Percentiles rank a stretch among this genome's conserved stretches.
Conservation (phyloP, 345 rosid genomes). For the Tarenaya hassleriana region DNA sequence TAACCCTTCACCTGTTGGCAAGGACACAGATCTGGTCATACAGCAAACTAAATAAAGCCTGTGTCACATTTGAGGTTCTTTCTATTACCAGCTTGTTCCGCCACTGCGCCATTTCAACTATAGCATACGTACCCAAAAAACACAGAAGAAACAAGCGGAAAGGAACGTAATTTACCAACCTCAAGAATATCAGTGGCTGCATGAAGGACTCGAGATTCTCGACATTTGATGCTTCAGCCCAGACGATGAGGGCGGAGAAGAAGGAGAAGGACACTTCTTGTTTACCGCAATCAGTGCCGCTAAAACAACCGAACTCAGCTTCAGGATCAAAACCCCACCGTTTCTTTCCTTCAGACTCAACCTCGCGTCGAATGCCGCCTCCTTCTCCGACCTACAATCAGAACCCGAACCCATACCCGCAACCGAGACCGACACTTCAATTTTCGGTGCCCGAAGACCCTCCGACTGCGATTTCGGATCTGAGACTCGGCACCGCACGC, state of each 20-base stretch:
- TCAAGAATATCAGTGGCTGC: slow-evolving; percentile 76
- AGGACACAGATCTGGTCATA: too few relatives aligned
- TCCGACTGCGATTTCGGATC: slow-evolving; percentile 29
- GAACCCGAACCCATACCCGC: slow-evolving; percentile 25
- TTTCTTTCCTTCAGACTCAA: slow-evolving; percentile 60
- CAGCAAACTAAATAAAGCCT: too few relatives aligned
- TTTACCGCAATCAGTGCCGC: slow-evolving; percentile 42
- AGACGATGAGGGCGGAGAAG: slow-evolving; percentile 3
- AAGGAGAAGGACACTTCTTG: slow-evolving; percentile 18
- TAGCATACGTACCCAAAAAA: neutral
- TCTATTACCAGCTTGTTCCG: too few relatives aligned
- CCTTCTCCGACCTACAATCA: slow-evolving; percentile 11
- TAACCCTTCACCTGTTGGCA: too few relatives aligned
- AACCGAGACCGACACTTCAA: slow-evolving; percentile 23
- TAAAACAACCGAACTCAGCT: slow-evolving; percentile 64
- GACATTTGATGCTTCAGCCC: slow-evolving; percentile 54
- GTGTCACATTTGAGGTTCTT: too few relatives aligned
- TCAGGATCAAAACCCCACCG: slow-evolving; percentile 61
- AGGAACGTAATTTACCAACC: slow-evolving; percentile 35
- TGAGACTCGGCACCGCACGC: slow-evolving; percentile 18
- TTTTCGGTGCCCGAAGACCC: slow-evolving; percentile 35
- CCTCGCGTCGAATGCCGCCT: slow-evolving; percentile 51
- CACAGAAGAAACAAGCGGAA: neutral
- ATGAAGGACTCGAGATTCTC: slow-evolving; percentile 73
- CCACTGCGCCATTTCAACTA: neutral